phyloP scores from a whole-genome alignment of 495 filamentous ascomycete species.

The Haplographium delicatum region DNA sequence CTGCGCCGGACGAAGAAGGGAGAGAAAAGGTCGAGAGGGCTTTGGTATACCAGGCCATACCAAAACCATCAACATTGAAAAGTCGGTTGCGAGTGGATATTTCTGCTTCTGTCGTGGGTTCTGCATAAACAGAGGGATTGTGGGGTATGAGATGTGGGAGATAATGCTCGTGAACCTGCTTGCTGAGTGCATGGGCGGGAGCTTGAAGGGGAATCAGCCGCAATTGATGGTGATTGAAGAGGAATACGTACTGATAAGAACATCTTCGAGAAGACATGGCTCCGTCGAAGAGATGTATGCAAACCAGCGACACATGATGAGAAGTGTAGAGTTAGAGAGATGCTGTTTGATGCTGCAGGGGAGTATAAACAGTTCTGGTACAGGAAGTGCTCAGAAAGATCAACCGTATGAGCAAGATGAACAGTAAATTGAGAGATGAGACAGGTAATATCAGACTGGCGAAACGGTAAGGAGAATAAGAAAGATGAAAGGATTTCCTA shows the following conservation, averaged over 20 bases:
- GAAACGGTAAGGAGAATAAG: no score
- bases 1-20: slow-evolving; percentile 7
- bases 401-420: no score
- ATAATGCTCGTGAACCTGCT: slow-evolving; percentile 46
- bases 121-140: slow-evolving; percentile 23
- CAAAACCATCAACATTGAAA: slow-evolving; percentile 46
- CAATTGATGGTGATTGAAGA: not conserved
- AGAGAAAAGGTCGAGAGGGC: slow-evolving; percentile 16
- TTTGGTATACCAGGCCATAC: slow-evolving; percentile 27
- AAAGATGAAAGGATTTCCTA: no score
- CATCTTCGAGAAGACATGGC: slow-evolving; percentile 30
- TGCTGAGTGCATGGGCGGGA: slow-evolving; percentile 34
- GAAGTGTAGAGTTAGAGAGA: no score
- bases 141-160: slow-evolving; percentile 41
- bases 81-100: slow-evolving; percentile 38
- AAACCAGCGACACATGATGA: slow-evolving; percentile 28
- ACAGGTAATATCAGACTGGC: no score
- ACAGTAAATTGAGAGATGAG: no score
- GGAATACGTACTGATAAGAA: slow-evolving; percentile 25
- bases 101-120: slow-evolving; percentile 30
- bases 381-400: no score
- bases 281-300: slow-evolving; percentile 27
- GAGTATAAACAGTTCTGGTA: no score
- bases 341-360: no score
- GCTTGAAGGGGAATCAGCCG: slow-evolving; percentile 11